Base-by-base conservation (phyloP, 2,329 filamentous ascomycete genomes). In the Aureobasidium sp. region DNA sequence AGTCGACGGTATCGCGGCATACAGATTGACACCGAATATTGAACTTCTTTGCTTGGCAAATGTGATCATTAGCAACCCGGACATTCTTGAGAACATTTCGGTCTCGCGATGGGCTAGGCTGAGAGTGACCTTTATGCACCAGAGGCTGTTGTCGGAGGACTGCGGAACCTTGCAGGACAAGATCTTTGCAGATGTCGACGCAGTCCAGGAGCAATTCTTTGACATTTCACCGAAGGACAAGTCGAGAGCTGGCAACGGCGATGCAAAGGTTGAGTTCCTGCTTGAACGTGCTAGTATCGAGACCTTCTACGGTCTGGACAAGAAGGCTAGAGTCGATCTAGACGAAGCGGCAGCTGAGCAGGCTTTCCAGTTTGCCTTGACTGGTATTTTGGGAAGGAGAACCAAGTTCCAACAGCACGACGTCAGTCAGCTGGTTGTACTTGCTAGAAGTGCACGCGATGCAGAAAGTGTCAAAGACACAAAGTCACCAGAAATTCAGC, bases 381-480 rank as follows among this genome's bases (percentile, higher is more conserved):
- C 91, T 0, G 94, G 94, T 41, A 85, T 90, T 25, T 75, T 99
- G 67, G 94, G 94, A 17, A 97, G 91, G 76, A 80, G 88, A 64
- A 95, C 90, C 1, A 88, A 84, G 67, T 95, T 86, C 62, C 90
- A 95, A 73, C 82, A 91, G 70, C 88, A 85, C 64, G 88, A 87
- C 68, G 86, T 86, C 64, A 96, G 91, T 68, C 94, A 99, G 73
- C 81, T 99, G 31, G 89, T 99, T 1, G 90, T 99, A 2, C 78
- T 97, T 34, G 94, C 94, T 0, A 91, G 85, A 72, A 97, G 92
- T 71, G 79, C 79, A 27, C 53, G 25, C 15, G 61, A 61, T 41
- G n/a, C 11, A 37, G 55, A 52, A 8, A 37, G 65, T 15, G 49
- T 45, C 37, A 55, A 61, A 20, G 47, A 56, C 5, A 48, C 60